Conservation (phyloP, 805 yeast species). For the Zygosaccharomyces siamensis region DNA sequence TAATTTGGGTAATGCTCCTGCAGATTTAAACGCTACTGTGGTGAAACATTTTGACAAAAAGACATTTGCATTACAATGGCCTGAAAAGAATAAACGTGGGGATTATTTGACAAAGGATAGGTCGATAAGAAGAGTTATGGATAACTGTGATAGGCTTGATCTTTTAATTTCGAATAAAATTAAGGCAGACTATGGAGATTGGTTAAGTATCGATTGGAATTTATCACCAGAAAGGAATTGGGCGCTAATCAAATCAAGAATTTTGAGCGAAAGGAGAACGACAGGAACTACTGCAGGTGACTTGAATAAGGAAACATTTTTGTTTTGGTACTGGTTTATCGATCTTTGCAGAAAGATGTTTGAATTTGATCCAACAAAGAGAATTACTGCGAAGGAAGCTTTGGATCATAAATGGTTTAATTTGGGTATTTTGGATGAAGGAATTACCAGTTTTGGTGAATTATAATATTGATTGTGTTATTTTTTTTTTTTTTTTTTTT, state of each 20-base stretch:
- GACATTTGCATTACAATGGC: slow-evolving; percentile 27
- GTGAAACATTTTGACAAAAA: slow-evolving; percentile 30
- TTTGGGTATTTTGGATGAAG: slow-evolving; percentile 55
- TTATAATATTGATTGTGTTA: slow-evolving; percentile 6
- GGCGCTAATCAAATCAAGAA: slow-evolving; percentile 22
- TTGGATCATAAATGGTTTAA: slow-evolving; percentile 79
- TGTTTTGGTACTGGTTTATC: slow-evolving; percentile 78
- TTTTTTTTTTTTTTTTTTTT: slow-evolving; percentile 6
- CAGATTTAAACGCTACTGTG: slow-evolving; percentile 32
- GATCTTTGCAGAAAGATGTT: slow-evolving; percentile 65
- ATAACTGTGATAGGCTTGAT: slow-evolving; percentile 31
- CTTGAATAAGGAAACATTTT: slow-evolving; percentile 54
- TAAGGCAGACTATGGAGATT: slow-evolving; percentile 26
- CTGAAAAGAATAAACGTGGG: slow-evolving; percentile 28
- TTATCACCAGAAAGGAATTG: slow-evolving; percentile 31
- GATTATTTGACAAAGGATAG: slow-evolving; percentile 28
- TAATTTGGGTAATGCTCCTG: slow-evolving; percentile 32
- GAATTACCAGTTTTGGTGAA: slow-evolving; percentile 33
- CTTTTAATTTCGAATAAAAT: slow-evolving; percentile 27
- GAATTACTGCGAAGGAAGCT: slow-evolving; percentile 74
- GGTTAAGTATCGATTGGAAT: slow-evolving; percentile 31
- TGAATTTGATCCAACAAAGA: slow-evolving; percentile 63
- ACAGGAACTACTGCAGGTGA: slow-evolving; percentile 11
- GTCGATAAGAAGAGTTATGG: slow-evolving; percentile 30
- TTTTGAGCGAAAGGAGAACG: slow-evolving; percentile 10